A percentile compares a stretch with the other conserved stretches of the same genome.
Conservation (phyloP, 768 basidiomycete genomes). For the Termitomyces sp. region DNA sequence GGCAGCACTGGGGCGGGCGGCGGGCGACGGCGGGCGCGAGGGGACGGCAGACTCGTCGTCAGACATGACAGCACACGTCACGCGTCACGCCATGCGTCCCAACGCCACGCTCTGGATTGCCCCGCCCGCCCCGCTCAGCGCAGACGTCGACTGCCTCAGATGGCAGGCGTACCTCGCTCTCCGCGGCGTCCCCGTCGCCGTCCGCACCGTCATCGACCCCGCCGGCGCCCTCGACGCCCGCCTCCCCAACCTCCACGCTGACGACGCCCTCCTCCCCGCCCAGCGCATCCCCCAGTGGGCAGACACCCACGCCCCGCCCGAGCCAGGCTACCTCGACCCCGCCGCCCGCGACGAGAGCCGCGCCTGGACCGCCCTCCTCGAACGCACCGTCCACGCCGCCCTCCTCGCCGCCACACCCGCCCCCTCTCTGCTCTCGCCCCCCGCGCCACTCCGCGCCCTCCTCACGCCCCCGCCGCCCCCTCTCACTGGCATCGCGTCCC, state of each 20-base stretch:
- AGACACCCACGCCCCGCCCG: conserved; percentile 21
- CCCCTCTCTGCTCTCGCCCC: conserved; percentile 24
- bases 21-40: conserved; percentile 58
- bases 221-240: conserved; percentile 68
- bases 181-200: conserved; percentile 50
- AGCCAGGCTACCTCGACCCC: conserved; percentile 55
- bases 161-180: conserved; percentile 85
- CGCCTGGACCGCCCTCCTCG: conserved; percentile 80
- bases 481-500: conserved; percentile 61
- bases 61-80: conserved; percentile 30
- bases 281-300: conserved; percentile 75
- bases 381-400: conserved; percentile 74
- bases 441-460: conserved; percentile 42
- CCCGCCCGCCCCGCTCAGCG: conserved; percentile 50
- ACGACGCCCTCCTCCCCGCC: conserved; percentile 55
- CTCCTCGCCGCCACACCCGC: conserved; percentile 57
- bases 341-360: conserved; percentile 67
- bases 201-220: conserved; percentile 67
- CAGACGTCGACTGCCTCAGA: conserved; percentile 84
- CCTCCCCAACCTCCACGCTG: conserved; percentile 69
- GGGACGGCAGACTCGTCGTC: conserved; percentile 44
- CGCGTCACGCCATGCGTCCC: conserved; percentile 27
- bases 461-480: conserved; percentile 68
- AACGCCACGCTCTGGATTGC: conserved; percentile 66
- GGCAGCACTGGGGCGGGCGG: conserved; percentile 41